These are phyloP conservation scores for Magnusiomyces starmeri DNA, from an alignment of 1,139 yeast genomes.

Conservation along the genomic window DNA sequence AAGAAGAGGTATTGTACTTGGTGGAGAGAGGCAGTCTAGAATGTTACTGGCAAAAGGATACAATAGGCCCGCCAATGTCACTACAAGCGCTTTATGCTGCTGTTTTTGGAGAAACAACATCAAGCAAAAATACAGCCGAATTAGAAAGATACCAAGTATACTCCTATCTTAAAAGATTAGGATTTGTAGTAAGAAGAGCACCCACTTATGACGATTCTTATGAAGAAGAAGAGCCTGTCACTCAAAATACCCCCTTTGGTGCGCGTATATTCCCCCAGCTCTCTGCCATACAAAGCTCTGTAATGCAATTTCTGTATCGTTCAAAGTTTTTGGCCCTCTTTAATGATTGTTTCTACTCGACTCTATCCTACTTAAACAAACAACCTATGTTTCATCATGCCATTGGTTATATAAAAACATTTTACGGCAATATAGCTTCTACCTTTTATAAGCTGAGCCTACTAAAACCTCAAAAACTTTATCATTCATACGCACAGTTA, in stretches of 20 bases:
- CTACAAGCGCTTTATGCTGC: slow-evolving; percentile 60
- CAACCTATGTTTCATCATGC: too few relatives aligned
- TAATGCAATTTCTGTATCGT: too few relatives aligned
- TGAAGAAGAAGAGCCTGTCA: slow-evolving; percentile 14
- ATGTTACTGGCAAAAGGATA: slow-evolving; percentile 36
- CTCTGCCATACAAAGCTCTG: too few relatives aligned
- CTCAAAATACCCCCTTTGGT: too few relatives aligned
- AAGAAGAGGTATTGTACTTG: slow-evolving; percentile 68
- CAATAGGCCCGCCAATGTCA: slow-evolving; percentile 45
- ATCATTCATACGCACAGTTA: slow-evolving; percentile 15
- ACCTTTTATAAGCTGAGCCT: too few relatives aligned
- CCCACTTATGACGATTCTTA: slow-evolving; percentile 17
- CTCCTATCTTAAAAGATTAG: slow-evolving; percentile 68
- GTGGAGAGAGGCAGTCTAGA: slow-evolving; percentile 77
- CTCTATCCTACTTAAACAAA: too few relatives aligned
- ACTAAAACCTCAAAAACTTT: too few relatives aligned
- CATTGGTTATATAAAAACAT: slow-evolving; percentile 22
- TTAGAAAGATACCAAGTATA: slow-evolving; percentile 62
- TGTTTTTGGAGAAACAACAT: slow-evolving; percentile 31
- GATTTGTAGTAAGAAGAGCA: slow-evolving; percentile 55
- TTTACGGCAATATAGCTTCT: not conserved
- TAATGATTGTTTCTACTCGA: too few relatives aligned
- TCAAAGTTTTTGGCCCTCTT: too few relatives aligned
- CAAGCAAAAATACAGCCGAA: slow-evolving; percentile 34
- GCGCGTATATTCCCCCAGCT: too few relatives aligned